Evolutionary conservation across 75 land plant species (phyloP).

Genomic region (Cryptomeria japonica): DNA sequence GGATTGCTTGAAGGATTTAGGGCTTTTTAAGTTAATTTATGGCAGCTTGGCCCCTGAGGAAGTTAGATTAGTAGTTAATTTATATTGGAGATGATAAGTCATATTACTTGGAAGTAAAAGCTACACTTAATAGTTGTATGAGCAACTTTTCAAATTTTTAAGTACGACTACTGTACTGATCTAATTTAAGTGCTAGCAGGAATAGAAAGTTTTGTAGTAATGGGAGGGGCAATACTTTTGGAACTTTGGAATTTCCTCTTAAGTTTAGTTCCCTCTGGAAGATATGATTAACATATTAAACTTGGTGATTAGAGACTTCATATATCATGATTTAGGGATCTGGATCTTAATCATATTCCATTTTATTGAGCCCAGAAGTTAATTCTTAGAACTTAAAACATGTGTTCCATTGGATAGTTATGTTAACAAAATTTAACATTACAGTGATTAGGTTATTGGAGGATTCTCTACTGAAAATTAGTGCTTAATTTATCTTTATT

Average conservation of each 20-base stretch:
- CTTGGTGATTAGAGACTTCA: background rate
- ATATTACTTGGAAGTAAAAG: background rate
- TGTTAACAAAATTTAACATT: background rate
- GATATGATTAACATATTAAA: no score
- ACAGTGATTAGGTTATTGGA: background rate
- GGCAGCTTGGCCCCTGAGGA: background rate
- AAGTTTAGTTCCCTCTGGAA: no score
- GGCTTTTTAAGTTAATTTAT: background rate
- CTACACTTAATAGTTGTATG: background rate
- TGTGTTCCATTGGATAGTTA: background rate
- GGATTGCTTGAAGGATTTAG: background rate
- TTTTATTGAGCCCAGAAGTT: background rate
- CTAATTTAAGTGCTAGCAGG: background rate
- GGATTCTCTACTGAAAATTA: background rate
- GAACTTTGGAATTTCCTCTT: no score
- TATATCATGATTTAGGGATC: background rate
- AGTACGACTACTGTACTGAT: background rate
- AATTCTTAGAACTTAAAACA: background rate
- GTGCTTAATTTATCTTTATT: no score
- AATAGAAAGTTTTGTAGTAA: background rate
- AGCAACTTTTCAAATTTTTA: background rate
- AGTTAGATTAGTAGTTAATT: background rate
- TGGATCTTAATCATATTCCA: background rate
- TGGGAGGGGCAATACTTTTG: background rate
- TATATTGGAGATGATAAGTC: background rate